Conservation (phyloP, 2,329 filamentous ascomycete species). For the Sporothrix schenckii region DNA sequence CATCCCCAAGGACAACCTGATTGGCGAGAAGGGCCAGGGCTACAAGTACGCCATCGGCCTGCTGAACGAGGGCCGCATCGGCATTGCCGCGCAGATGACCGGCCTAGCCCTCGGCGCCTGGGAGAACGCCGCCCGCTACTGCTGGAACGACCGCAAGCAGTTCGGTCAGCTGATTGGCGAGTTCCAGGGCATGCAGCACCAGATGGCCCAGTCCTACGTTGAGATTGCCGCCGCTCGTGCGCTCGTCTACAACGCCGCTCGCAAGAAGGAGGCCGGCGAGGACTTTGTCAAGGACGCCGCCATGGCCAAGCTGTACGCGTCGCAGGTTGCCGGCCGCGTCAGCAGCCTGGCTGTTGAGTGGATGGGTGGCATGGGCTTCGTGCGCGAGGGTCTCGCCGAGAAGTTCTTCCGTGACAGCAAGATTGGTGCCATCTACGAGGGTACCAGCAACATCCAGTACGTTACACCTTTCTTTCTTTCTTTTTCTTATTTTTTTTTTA, state of each 20-base stretch:
- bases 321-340: conserved; percentile 87
- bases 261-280: conserved; percentile 97
- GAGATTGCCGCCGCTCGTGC: conserved; percentile 91
- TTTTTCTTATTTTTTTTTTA: background rate
- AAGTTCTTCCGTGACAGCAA: conserved; percentile 98
- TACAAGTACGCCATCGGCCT: conserved; percentile 98
- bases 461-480: conserved; percentile 37
- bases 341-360: conserved; percentile 88
- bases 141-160: conserved; percentile 98
- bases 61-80: conserved; percentile 94
- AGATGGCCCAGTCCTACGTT: conserved; percentile 92
- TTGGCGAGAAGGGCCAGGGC: conserved; percentile 85
- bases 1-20: conserved; percentile 81
- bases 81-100: conserved; percentile 98
- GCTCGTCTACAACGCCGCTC: conserved; percentile 91
- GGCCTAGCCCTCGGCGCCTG: conserved; percentile 91
- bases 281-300: conserved; percentile 94
- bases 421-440: conserved; percentile 97
- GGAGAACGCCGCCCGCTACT: conserved; percentile 91
- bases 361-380: conserved; percentile 99
- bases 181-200: conserved; percentile 99
- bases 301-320: conserved; percentile 96
- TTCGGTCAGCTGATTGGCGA: conserved; percentile 92
- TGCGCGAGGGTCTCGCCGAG: conserved; percentile 92
- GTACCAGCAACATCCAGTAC: conserved; percentile 76